Evolutionary conservation across 2,329 filamentous ascomycete species (phyloP), one percentile per base, ranked within the genome.

Genomic region (Aspergillus spinulosporus): DNA sequence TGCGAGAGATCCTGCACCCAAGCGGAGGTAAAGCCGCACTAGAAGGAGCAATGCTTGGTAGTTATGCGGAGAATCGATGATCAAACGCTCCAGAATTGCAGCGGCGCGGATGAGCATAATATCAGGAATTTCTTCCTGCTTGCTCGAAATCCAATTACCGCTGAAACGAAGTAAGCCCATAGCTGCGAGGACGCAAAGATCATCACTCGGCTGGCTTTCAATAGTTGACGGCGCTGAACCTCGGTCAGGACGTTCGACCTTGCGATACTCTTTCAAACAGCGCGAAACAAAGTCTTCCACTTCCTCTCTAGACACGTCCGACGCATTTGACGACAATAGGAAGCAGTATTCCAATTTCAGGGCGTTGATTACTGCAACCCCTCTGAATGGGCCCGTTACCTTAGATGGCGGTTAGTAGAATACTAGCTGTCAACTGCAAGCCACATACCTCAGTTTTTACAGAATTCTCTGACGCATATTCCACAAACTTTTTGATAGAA

Each of bases 1-100:
- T n/a, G 78, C 78, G 14, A 78, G 68, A 29, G 77, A 79, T 5
- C 76, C 72, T 29, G 75, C 73, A 15, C 78, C 78, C 9, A 79
- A 62, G 44, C 74, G 67, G 28, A 76, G 64, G 54, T 78, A 78
- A 28, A 78, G 69, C 31, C 76, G 72, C 5, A 78, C 70, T 29
- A 80, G 66, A 12, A 78, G 67, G 29, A 80, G 65, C 3, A 78
- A 66, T 5, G 75, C 72, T 54, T 76, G 68, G 52, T 79, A 80
- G 52, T 78, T 78, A 58, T 79, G 76, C 9, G 75, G 75, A 12
- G 76, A 80, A 56, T 74, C 71, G 15, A 67, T 54, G 5, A 76
- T 58, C 5, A 78, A 66, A 52, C 68, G 67, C 49, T 77, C 74
- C 32, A 78, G 58, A 28, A 78, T 71, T 6, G 64, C 71, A 40